Conservation (phyloP, 83 land plant species). For the Picea abies region DNA sequence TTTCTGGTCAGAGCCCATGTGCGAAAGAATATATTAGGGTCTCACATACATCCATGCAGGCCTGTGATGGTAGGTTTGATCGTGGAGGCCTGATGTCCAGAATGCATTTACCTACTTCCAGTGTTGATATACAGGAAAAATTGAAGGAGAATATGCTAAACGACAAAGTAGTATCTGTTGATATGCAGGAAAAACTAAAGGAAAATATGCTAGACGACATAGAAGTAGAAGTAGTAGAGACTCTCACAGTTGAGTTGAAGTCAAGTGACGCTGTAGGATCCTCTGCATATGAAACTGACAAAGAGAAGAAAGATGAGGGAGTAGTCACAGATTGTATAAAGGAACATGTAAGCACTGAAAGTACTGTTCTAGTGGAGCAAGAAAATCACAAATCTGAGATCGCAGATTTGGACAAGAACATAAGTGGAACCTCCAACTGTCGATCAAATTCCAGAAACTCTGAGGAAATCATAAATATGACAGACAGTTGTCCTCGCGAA, state of each 20-base stretch:
- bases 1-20: neutral
- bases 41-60: neutral
- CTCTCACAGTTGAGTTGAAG: neutral
- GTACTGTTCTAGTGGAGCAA: neutral
- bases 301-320: neutral
- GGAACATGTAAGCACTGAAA: neutral
- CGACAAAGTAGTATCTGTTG: neutral
- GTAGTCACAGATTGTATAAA: neutral
- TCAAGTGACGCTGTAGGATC: neutral
- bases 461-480: neutral
- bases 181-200: neutral
- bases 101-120: neutral
- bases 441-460: neutral
- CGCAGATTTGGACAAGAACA: neutral
- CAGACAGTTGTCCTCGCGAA: neutral
- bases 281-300: neutral
- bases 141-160: neutral
- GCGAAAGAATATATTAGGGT: neutral
- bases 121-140: neutral
- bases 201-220: neutral
- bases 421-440: neutral
- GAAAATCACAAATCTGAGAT: neutral
- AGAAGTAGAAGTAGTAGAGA: neutral
- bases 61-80: conserved; percentile 7
- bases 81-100: neutral